phyloP scores from a whole-genome alignment of 176 grass and related monocot genomes.

The Musa itinerans region DNA sequence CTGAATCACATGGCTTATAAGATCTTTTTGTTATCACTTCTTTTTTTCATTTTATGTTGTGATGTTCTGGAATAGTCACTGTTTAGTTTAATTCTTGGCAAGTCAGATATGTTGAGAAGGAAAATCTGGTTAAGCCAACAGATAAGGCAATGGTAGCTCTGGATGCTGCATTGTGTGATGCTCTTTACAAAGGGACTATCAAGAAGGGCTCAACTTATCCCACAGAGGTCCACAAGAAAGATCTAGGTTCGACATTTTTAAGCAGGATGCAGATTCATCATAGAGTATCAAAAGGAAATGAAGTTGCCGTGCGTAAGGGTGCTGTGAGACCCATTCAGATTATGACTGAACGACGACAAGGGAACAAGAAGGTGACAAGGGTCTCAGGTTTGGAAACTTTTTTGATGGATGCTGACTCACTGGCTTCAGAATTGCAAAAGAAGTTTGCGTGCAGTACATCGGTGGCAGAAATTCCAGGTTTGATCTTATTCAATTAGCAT shows the following conservation, averaged over 20 bases:
- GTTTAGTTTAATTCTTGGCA: no score
- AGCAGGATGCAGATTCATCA: slow-evolving; percentile 86
- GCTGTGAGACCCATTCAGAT: slow-evolving; percentile 76
- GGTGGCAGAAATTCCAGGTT: slow-evolving; percentile 80
- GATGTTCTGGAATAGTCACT: slow-evolving; percentile 4
- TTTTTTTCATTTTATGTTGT: slow-evolving; percentile 15
- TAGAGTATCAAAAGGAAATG: slow-evolving; percentile 57
- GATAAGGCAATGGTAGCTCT: slow-evolving; percentile 62
- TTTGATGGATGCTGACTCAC: slow-evolving; percentile 55
- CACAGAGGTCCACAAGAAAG: slow-evolving; percentile 77
- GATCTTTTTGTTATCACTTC: not conserved
- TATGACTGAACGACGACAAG: slow-evolving; percentile 89
- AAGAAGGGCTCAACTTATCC: slow-evolving; percentile 78
- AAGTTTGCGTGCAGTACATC: slow-evolving; percentile 98
- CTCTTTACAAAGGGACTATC: slow-evolving; percentile 85
- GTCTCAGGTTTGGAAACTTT: slow-evolving; percentile 77
- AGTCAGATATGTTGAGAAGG: slow-evolving; percentile 80
- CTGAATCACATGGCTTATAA: not conserved
- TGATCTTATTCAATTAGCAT: not conserved
- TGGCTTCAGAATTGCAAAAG: slow-evolving; percentile 85
- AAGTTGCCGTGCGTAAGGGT: slow-evolving; percentile 61
- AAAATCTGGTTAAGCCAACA: slow-evolving; percentile 82
- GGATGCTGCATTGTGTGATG: slow-evolving; percentile 75
- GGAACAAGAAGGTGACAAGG: slow-evolving; percentile 84
- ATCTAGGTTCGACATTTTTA: slow-evolving; percentile 62